Conservation (phyloP, 345 rosid genomes). For the Ceriops zippeliana region DNA sequence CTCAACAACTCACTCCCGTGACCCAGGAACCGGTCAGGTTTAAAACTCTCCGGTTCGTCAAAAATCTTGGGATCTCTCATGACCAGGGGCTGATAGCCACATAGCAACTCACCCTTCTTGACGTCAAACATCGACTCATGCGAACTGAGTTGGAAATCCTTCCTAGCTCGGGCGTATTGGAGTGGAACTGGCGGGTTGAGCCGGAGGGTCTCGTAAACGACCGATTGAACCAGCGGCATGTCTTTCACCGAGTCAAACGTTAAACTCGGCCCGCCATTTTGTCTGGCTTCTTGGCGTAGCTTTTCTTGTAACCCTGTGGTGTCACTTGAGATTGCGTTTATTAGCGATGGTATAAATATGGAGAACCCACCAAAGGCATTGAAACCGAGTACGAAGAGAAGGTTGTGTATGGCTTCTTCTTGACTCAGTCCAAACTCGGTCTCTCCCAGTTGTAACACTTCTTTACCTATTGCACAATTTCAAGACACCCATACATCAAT, state of each 20-base stretch:
- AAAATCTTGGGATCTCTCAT: slow-evolving; percentile 67
- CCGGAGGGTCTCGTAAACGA: slow-evolving; percentile 73
- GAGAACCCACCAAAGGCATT: slow-evolving; percentile 89
- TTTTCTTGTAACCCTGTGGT: slow-evolving; percentile 52
- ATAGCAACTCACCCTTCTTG: slow-evolving; percentile 75
- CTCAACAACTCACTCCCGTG: slow-evolving; percentile 42
- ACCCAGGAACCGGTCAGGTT: slow-evolving; percentile 62
- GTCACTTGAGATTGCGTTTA: slow-evolving; percentile 41
- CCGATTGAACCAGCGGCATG: slow-evolving; percentile 70
- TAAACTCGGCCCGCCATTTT: slow-evolving; percentile 34
- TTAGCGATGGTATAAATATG: slow-evolving; percentile 45
- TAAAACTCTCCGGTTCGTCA: slow-evolving; percentile 63
- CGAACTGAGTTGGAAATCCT: slow-evolving; percentile 60
- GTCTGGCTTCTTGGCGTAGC: slow-evolving; percentile 50
- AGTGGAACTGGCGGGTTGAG: slow-evolving; percentile 67
- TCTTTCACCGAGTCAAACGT: slow-evolving; percentile 54
- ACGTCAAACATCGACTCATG: slow-evolving; percentile 60
- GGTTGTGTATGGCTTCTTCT: slow-evolving; percentile 59
- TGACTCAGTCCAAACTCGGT: slow-evolving; percentile 57
- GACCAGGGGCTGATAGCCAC: slow-evolving; percentile 67
- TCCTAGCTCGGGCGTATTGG: slow-evolving; percentile 75
- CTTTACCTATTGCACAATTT: slow-evolving; percentile 22
- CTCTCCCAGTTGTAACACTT: slow-evolving; percentile 42
- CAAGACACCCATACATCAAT: neutral
- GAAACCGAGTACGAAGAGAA: slow-evolving; percentile 67